Conservation (phyloP, 257 asterid genomes). For the Nicotiana undulata region DNA sequence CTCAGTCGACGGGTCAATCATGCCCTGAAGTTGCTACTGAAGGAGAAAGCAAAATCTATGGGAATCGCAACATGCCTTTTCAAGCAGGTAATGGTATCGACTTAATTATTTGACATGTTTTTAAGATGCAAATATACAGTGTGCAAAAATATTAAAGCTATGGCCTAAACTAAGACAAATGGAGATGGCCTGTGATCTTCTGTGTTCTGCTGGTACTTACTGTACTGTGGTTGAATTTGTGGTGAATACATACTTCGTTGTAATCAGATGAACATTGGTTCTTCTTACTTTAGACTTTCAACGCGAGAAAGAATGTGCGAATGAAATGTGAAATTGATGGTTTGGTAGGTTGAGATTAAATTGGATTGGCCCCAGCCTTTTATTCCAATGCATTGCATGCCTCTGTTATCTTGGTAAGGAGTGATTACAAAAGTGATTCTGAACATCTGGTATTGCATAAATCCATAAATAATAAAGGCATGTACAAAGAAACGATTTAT, state of each 20-base stretch:
- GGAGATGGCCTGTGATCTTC: background rate
- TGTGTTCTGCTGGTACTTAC: background rate
- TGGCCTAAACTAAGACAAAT: background rate
- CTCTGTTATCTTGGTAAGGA: too few relatives aligned
- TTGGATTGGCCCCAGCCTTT: too few relatives aligned
- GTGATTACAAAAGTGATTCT: too few relatives aligned
- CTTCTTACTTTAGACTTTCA: background rate
- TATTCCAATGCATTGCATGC: too few relatives aligned
- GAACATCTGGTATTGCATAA: too few relatives aligned
- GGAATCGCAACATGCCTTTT: background rate
- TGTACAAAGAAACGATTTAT: too few relatives aligned
- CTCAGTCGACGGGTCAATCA: constrained; percentile 23
- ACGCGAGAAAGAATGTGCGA: too few relatives aligned
- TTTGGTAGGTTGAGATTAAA: too few relatives aligned
- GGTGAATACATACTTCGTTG: background rate
- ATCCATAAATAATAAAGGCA: too few relatives aligned
- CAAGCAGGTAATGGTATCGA: constrained; percentile 9
- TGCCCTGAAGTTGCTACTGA: constrained; percentile 6
- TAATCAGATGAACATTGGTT: background rate
- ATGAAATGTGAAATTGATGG: too few relatives aligned
- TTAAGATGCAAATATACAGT: background rate
- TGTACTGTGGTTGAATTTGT: background rate
- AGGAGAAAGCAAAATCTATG: constrained; percentile 10
- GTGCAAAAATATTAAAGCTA: background rate
- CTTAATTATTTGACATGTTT: background rate